Percentiles rank a stretch among this genome's conserved stretches.
Conservation (phyloP, 1,284 basidiomycete genomes). For the Mycena citricolor region DNA sequence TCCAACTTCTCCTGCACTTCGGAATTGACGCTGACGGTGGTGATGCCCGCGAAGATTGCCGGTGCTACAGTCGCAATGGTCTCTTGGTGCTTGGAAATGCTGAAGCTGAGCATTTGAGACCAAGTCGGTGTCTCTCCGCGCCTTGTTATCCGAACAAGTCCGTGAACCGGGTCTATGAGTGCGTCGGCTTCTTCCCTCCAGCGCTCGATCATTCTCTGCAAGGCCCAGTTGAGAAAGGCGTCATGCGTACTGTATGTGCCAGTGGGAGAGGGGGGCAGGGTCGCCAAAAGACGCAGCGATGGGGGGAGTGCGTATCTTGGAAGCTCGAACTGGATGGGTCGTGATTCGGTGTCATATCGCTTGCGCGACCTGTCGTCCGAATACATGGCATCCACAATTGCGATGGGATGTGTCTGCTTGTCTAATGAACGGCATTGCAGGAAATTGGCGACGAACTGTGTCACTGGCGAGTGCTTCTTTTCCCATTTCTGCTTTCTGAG, state of each 20-base stretch:
- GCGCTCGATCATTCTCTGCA: slow-evolving; percentile 1
- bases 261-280: background rate
- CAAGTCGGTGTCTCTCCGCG: too few species aligned
- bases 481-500: background rate
- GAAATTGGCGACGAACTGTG: background rate
- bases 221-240: slow-evolving; percentile 8
- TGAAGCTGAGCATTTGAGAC: too few species aligned
- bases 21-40: background rate
- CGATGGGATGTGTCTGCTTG: background rate
- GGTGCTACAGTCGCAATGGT: too few species aligned
- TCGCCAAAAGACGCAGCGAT: slow-evolving; percentile 7
- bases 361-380: background rate
- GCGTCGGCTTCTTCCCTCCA: background rate
- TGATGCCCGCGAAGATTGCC: background rate
- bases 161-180: background rate
- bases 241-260: slow-evolving; percentile 5
- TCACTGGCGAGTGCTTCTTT: background rate
- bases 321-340: too few species aligned
- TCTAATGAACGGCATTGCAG: background rate
- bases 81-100: too few species aligned
- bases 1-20: background rate
- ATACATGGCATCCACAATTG: background rate
- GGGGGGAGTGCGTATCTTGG: slow-evolving; percentile 14
- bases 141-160: background rate
- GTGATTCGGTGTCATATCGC: background rate